A percentile compares a stretch with the other conserved stretches of the same genome.
Conservation (phyloP, 2,329 filamentous ascomycete species). For the Colletotrichum sidae region DNA sequence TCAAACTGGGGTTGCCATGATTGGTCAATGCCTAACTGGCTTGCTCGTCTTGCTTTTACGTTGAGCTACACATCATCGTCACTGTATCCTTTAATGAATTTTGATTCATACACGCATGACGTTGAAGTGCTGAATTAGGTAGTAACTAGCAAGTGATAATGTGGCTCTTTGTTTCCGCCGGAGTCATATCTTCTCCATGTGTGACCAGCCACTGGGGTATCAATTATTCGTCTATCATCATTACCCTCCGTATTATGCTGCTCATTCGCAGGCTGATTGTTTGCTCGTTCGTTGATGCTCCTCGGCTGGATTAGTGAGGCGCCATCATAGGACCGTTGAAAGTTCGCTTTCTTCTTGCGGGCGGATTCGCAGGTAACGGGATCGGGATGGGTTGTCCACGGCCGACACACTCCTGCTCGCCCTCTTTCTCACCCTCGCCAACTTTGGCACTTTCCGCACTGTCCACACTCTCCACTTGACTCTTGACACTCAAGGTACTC, state of each 20-base stretch:
- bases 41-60: background rate
- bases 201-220: no score
- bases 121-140: no score
- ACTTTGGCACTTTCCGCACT: background rate
- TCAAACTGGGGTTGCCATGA: conserved; percentile 1
- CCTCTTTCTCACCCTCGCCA: background rate
- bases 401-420: background rate
- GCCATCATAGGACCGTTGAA: conserved; percentile 30
- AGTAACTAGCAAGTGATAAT: no score
- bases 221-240: no score
- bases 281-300: no score
- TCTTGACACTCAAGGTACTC: no score
- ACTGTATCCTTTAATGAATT: no score
- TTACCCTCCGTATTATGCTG: no score
- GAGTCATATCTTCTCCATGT: no score
- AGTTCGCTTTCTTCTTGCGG: conserved; percentile 10
- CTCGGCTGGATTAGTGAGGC: conserved; percentile 9
- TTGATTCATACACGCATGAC: no score
- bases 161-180: no score
- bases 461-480: background rate
- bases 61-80: background rate
- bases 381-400: background rate
- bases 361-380: background rate
- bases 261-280: no score
- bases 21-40: conserved; percentile 23